phyloP scores from a whole-genome alignment of 1,139 yeast genomes.

The Geotrichum histeridarum region DNA sequence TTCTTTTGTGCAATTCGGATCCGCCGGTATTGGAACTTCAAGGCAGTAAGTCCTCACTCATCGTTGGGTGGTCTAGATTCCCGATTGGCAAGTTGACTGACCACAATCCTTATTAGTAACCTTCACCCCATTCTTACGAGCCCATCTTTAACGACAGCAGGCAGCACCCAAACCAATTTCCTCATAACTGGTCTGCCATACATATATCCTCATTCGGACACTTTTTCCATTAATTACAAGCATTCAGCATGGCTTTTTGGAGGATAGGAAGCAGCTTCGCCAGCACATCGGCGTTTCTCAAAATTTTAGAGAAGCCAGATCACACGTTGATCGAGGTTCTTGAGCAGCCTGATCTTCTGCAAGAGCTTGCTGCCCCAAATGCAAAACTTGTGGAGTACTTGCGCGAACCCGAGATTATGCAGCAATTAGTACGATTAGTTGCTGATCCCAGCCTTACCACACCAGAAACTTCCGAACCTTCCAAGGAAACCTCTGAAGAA shows the following conservation, averaged over 20 bases:
- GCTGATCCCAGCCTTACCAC: slow-evolving; percentile 36
- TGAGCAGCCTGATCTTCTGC: slow-evolving; percentile 81
- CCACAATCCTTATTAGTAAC: neutral
- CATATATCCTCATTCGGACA: no score
- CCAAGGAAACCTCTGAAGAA: neutral
- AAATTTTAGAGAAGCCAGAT: slow-evolving; percentile 58
- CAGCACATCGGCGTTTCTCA: slow-evolving; percentile 67
- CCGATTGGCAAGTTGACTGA: no score
- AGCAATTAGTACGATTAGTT: slow-evolving; percentile 62
- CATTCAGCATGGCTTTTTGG: slow-evolving; percentile 62
- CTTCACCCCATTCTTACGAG: neutral
- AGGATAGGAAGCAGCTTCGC: slow-evolving; percentile 81
- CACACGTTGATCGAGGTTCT: slow-evolving; percentile 59
- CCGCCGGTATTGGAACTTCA: no score
- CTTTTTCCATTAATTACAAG: neutral
- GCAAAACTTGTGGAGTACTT: slow-evolving; percentile 75
- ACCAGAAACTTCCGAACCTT: neutral
- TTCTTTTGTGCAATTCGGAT: no score
- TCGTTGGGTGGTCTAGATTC: no score
- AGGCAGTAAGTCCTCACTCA: no score
- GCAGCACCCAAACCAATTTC: neutral
- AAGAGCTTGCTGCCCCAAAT: slow-evolving; percentile 78
- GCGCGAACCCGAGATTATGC: slow-evolving; percentile 65
- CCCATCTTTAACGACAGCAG: neutral
- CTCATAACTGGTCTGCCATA: no score